Evolutionary conservation across 176 grass and related monocot genomes (phyloP), one percentile per base, ranked within the genome.

Genomic region (Alopecurus myosuroides): DNA sequence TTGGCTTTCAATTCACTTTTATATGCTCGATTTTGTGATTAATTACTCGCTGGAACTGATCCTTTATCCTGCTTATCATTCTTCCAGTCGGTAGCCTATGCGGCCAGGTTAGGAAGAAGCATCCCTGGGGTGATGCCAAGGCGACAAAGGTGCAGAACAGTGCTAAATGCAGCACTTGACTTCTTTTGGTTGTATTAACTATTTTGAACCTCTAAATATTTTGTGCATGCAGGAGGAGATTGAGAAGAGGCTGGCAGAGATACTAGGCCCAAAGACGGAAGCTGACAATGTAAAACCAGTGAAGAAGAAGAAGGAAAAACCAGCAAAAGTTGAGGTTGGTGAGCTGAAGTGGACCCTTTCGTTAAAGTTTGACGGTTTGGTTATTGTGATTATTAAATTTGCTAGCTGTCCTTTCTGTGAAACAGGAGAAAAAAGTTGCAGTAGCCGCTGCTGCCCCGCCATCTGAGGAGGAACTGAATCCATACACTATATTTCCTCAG

Each of bases 41-140:
- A 62, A 46, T 35, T 56, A 74, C 20, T 19, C 19, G 7, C 25
- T 2, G 65, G 11, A 88, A 62, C 69, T 86, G 74, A 79, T 84
- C 39, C 70, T 70, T 82, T 26, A 50, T 75, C 53, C 29, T 81
- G 9, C 36, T 34, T 25, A 79, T 84, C 46, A 23, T 76, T 80
- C 39, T 70, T 72, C 75, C 75, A 99, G 94, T 99, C 42, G 97
- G 93, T 56, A 94, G 84, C 84, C 83, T 99, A 79, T 99, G 93
- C 13, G 93, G 93, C 51, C 89, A 92, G 78, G 91, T 99, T 51
- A 99, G 93, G 79, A 94, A 94, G 94, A 79, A 28, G 44, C 97
- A 96, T 25, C 91, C 97, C 3, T 96, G 97, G 97, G 89, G 89
- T 79, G 97, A 99, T 94, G 93, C 97, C 51, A 99, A 99, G 92